These are phyloP conservation scores for Arthrobotrys pseudoclavata DNA, from an alignment of 2,329 filamentous ascomycete species.

Conservation along the genomic window DNA sequence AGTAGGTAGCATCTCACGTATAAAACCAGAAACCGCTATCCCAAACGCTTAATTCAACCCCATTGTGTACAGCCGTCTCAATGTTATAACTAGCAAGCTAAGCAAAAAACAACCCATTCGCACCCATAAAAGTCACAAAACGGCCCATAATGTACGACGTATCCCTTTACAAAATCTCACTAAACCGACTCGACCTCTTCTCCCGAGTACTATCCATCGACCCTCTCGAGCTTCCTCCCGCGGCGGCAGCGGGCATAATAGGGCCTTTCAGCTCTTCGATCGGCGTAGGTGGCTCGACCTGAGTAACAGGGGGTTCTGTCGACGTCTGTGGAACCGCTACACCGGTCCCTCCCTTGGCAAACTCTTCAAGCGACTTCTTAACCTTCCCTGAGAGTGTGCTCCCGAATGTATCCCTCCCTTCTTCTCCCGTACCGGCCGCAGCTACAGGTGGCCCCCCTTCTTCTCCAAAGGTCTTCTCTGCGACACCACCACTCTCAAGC, in stretches of 20 bases:
- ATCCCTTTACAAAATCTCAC: conserved; percentile 40
- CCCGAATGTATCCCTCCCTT: conserved; percentile 40
- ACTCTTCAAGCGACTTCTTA: conserved; percentile 35
- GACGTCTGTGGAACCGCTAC: background rate
- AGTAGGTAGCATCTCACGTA: background rate
- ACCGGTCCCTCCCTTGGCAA: conserved; percentile 28
- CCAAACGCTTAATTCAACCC: background rate
- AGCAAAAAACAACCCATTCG: background rate
- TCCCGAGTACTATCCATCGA: conserved; percentile 16
- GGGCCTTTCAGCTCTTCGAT: conserved; percentile 17
- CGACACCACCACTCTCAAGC: background rate
- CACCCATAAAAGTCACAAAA: background rate
- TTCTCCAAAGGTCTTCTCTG: conserved; percentile 51
- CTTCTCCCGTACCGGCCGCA: background rate
- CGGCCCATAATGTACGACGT: background rate
- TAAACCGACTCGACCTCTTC: conserved; percentile 48
- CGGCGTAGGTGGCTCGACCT: conserved; percentile 25
- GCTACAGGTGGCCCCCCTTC: background rate
- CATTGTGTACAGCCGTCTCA: background rate
- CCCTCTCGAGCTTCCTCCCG: background rate
- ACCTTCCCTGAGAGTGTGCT: conserved; percentile 18
- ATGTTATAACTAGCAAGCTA: background rate
- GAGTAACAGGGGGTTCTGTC: background rate
- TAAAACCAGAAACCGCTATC: background rate
- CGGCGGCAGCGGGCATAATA: conserved; percentile 8